Percentiles rank a stretch among this genome's conserved stretches.
These are phyloP conservation scores for Podila minutissima DNA, from an alignment of 192 early-diverging fungal species.

Conservation along the genomic window DNA sequence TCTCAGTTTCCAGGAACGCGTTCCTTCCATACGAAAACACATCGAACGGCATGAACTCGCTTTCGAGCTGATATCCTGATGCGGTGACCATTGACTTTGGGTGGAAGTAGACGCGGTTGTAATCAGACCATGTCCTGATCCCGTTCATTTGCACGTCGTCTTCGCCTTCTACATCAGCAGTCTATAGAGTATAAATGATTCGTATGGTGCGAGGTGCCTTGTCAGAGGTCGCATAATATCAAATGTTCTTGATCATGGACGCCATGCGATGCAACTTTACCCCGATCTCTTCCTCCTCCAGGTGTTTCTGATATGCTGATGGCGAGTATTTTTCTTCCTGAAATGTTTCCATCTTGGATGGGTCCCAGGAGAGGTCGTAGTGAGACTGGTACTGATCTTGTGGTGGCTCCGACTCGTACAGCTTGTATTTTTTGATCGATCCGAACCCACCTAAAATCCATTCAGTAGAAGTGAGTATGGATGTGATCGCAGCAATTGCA, in stretches of 20 bases:
- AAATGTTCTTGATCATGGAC: background rate
- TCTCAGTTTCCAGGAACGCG: conserved; percentile 62
- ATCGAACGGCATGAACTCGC: conserved; percentile 63
- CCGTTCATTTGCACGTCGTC: conserved; percentile 63
- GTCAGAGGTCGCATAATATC: background rate
- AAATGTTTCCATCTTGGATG: conserved; percentile 45
- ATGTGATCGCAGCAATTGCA: background rate
- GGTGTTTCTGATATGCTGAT: conserved; percentile 37
- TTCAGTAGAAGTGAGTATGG: background rate
- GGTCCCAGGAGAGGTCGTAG: conserved; percentile 55
- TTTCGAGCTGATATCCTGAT: conserved; percentile 52
- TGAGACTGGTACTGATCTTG: conserved; percentile 51
- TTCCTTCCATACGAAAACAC: conserved; percentile 57
- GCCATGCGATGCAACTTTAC: conserved; percentile 6
- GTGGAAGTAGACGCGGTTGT: conserved; percentile 78
- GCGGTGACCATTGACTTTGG: conserved; percentile 65
- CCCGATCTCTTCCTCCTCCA: conserved; percentile 39
- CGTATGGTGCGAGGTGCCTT: background rate
- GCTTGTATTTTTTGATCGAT: conserved; percentile 50
- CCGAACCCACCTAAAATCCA: conserved; percentile 51
- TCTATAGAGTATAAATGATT: background rate
- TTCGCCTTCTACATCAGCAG: conserved; percentile 43
- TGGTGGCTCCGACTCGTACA: conserved; percentile 51
- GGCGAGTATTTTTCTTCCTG: conserved; percentile 22
- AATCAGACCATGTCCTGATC: conserved; percentile 83